Base-by-base conservation (phyloP, 192 early-diverging fungal species). In the Coemansia furcata region DNA sequence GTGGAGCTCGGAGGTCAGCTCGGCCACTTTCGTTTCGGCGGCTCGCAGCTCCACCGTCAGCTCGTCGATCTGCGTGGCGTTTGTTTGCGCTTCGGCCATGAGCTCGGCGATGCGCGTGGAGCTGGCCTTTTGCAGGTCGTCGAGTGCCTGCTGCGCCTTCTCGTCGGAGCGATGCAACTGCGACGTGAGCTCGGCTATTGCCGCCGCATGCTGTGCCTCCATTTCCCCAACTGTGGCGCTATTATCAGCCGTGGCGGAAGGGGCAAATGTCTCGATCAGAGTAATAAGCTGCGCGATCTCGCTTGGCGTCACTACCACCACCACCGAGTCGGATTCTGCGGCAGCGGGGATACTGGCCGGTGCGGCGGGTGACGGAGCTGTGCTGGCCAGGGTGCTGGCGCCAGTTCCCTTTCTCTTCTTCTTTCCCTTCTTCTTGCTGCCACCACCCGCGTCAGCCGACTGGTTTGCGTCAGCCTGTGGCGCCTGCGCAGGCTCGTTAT, bases 391-490 rank as follows among this genome's bases (percentile, higher is more conserved):
- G 33, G 55, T 42, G 6, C 29, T 46, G 6, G 54, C 47, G 12
- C 32, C 50, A 7, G 77, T 80, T 58, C 62, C 66, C 52, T 74
- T 74, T 26, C 78, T 23, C 58, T 74, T 76, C 66, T 72, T 76
- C 50, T 81, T 81, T 40, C 60, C 62, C 37, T 65, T 68, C 52
- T 73, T 74, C 70, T 73, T 76, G 43, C 59, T 76, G 43, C 59
- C 44, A 10, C 42, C 61, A 11, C 29, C 47, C 5, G 12, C 37
- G 39, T 58, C 46, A 14, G 57, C 44, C 14, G 60, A n/a, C 26
- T 54, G 50, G 3, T 10, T 30, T 5, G 50, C 50, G 29, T n/a
- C 35, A n/a, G 63, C 46, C 17, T 65, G 33, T 11, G 37, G 50
- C 6, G 64, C 39, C 39, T 42, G 23, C 4, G 23, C 33, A 11